A percentile compares a stretch with the other conserved stretches of the same genome.
These are phyloP conservation scores for Claviceps maximensis DNA, from an alignment of 2,329 filamentous ascomycete species.

Conservation along the genomic window DNA sequence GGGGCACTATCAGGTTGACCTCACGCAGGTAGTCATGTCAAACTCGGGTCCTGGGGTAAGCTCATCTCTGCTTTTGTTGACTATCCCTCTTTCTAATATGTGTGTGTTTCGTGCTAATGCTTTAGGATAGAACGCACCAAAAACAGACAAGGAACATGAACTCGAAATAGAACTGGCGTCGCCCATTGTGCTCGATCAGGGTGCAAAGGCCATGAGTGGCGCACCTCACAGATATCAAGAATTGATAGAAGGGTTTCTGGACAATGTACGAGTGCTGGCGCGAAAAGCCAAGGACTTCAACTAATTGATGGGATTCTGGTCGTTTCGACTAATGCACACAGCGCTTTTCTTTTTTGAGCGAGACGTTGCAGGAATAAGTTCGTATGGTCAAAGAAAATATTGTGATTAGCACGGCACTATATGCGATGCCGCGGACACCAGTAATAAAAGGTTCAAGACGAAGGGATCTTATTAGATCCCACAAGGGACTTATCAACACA, in stretches of 20 bases:
- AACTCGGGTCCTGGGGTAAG: slow-evolving; percentile 24
- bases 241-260: slow-evolving; percentile 59
- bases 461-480: not conserved
- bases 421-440: not conserved
- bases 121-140: slow-evolving; percentile 22
- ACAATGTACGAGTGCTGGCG: slow-evolving; percentile 54
- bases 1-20: slow-evolving; percentile 74
- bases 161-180: slow-evolving; percentile 67
- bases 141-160: slow-evolving; percentile 57
- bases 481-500: not conserved
- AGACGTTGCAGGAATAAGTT: not conserved
- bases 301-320: not conserved
- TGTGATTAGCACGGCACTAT: not conserved
- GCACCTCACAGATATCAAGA: slow-evolving; percentile 49
- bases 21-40: slow-evolving; percentile 69
- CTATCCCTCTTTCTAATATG: not conserved
- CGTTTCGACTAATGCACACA: not conserved
- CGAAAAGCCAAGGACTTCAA: slow-evolving; percentile 25
- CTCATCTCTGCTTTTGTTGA: not conserved
- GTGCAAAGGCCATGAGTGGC: slow-evolving; percentile 36
- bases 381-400: not conserved
- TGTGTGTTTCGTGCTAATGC: slow-evolving; percentile 2
- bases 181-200: slow-evolving; percentile 50
- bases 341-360: not conserved
- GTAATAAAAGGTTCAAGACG: not conserved